These are phyloP conservation scores for Takashimella koratensis DNA, from an alignment of 1,284 basidiomycete species.

Conservation along the genomic window DNA sequence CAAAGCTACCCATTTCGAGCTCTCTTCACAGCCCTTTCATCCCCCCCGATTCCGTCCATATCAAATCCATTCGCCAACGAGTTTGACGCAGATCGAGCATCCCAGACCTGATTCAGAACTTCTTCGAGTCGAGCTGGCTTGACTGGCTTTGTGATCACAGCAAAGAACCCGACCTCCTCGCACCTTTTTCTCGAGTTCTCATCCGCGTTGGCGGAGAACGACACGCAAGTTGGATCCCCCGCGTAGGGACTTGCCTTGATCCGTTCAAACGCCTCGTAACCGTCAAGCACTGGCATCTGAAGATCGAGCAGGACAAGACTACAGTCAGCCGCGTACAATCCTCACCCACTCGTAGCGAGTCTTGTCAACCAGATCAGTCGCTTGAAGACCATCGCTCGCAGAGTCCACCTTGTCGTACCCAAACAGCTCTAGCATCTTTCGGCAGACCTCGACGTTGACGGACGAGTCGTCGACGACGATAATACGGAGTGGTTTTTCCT, in stretches of 20 bases:
- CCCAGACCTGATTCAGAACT: slow-evolving; percentile 13
- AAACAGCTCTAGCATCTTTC: slow-evolving; percentile 38
- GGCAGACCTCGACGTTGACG: slow-evolving; percentile 41
- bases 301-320: slow-evolving; percentile 41
- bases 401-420: slow-evolving; percentile 37
- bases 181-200: slow-evolving; percentile 32
- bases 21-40: too few relatives aligned
- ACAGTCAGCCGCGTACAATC: neutral
- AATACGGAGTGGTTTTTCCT: slow-evolving; percentile 31
- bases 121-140: slow-evolving; percentile 29
- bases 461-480: slow-evolving; percentile 46
- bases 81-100: neutral
- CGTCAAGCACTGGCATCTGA: slow-evolving; percentile 44
- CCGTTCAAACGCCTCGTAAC: slow-evolving; percentile 29
- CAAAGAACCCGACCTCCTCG: slow-evolving; percentile 30
- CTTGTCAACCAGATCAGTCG: slow-evolving; percentile 34
- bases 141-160: slow-evolving; percentile 40
- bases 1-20: too few relatives aligned
- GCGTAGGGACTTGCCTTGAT: slow-evolving; percentile 30
- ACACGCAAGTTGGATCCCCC: slow-evolving; percentile 37
- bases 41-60: too few relatives aligned
- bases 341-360: slow-evolving; percentile 24
- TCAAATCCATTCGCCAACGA: too few relatives aligned
- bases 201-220: slow-evolving; percentile 44
- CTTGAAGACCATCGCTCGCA: slow-evolving; percentile 39